Evolutionary conservation across 2,329 filamentous ascomycete species (phyloP).

Genomic region (Calycina herbarum): DNA sequence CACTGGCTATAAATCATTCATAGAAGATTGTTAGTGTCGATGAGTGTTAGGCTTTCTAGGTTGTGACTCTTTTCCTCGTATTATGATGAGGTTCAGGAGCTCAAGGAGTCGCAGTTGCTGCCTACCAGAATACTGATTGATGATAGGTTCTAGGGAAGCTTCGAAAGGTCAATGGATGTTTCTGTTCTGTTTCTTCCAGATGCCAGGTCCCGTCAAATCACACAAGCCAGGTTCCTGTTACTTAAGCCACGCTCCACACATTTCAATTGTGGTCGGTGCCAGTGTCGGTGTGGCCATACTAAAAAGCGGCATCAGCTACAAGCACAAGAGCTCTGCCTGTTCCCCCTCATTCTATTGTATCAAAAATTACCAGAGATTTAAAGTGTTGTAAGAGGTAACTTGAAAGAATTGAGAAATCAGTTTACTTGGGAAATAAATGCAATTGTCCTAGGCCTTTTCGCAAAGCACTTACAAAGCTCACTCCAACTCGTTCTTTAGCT

Average conservation of each 20-base stretch:
- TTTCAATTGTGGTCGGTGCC: background rate
- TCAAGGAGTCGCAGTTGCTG: conserved; percentile 3
- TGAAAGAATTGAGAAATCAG: too few species aligned
- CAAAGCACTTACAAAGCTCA: too few species aligned
- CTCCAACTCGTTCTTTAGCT: too few species aligned
- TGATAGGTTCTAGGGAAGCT: conserved; percentile 6
- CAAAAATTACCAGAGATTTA: too few species aligned
- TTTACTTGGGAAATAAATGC: too few species aligned
- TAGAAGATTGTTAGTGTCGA: background rate
- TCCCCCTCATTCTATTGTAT: too few species aligned
- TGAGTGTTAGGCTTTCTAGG: conserved; percentile 21
- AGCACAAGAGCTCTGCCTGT: too few species aligned
- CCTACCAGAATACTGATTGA: background rate
- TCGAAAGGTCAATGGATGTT: background rate
- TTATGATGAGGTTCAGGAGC: background rate
- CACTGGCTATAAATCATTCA: conserved; percentile 42
- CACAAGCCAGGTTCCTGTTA: background rate
- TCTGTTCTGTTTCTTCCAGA: background rate
- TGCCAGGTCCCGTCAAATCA: background rate
- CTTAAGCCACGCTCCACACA: background rate
- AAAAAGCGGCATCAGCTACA: too few species aligned
- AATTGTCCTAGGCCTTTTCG: too few species aligned
- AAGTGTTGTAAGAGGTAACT: too few species aligned
- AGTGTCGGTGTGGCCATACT: background rate
- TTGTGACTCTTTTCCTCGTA: conserved; percentile 21